Evolutionary conservation across 2,329 filamentous ascomycete species (phyloP).

Genomic region (Colletotrichum magnum): DNA sequence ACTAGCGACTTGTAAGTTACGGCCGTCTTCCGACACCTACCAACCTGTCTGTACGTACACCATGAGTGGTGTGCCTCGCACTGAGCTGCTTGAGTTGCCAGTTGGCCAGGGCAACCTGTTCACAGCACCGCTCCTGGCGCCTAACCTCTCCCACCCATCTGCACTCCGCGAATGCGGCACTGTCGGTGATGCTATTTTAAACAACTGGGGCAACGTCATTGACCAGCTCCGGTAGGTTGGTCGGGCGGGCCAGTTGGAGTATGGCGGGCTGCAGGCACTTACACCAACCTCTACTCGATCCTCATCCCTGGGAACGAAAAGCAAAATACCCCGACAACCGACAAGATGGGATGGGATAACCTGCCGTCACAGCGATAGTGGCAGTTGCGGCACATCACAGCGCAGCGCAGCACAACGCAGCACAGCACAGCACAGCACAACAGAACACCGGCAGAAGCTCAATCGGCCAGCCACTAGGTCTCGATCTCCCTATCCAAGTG

Average conservation of each 20-base stretch:
- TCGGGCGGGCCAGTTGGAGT: constrained; percentile 21
- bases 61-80: neutral
- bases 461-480: constrained; percentile 29
- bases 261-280: constrained; percentile 39
- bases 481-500: constrained; percentile 8
- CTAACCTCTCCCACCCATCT: constrained; percentile 22
- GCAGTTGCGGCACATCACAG: constrained; percentile 5
- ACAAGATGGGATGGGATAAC: constrained; percentile 21
- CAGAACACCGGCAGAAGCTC: constrained; percentile 15
- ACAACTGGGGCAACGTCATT: constrained; percentile 19
- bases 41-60: no score
- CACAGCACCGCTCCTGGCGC: constrained; percentile 20
- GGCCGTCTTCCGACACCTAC: constrained; percentile 1
- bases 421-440: neutral
- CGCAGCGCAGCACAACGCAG: neutral
- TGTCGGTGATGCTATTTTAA: constrained; percentile 34
- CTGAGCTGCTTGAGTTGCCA: constrained; percentile 15
- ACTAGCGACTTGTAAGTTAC: constrained; percentile 12
- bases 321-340: constrained; percentile 21
- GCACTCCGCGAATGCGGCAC: constrained; percentile 19
- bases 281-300: constrained; percentile 18
- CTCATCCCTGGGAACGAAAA: constrained; percentile 13
- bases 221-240: constrained; percentile 19
- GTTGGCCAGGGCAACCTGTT: constrained; percentile 17
- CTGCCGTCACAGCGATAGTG: constrained; percentile 26